phyloP scores from a whole-genome alignment of 371 early-diverging fungal species.

The Blakeslea trispora region DNA sequence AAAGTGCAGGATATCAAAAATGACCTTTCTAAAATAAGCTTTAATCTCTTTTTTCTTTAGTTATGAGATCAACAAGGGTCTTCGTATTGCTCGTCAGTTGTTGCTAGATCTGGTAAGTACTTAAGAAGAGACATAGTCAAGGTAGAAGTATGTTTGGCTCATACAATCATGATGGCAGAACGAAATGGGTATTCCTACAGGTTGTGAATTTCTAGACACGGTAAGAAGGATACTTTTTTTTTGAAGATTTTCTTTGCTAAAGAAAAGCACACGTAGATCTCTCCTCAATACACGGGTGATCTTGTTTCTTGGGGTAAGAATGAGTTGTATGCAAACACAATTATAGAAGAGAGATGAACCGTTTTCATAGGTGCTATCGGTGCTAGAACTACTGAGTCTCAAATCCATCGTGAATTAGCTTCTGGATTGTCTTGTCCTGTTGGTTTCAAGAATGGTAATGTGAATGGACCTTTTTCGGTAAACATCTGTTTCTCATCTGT shows the following conservation, averaged over 20 bases:
- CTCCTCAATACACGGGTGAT: constrained; percentile 85
- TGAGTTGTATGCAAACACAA: not conserved
- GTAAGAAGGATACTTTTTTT: constrained; percentile 30
- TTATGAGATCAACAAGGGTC: constrained; percentile 89
- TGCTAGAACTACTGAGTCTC: constrained; percentile 94
- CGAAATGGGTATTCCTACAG: constrained; percentile 81
- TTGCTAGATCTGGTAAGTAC: constrained; percentile 62
- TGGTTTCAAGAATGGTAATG: constrained; percentile 91
- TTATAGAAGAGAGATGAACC: not conserved
- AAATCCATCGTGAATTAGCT: constrained; percentile 87
- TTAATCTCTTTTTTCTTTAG: constrained; percentile 38
- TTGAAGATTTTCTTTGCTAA: too few relatives aligned
- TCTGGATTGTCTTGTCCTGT: constrained; percentile 92
- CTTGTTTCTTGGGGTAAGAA: constrained; percentile 74
- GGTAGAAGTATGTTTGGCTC: too few relatives aligned
- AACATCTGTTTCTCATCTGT: too few relatives aligned
- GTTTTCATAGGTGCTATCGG: constrained; percentile 70
- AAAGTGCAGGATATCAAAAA: not conserved
- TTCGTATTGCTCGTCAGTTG: constrained; percentile 75
- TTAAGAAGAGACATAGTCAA: not conserved
- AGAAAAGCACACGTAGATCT: constrained; percentile 33
- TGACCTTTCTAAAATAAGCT: not conserved
- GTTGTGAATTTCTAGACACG: constrained; percentile 84
- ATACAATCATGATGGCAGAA: too few relatives aligned
- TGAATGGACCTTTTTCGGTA: too few relatives aligned